Percentiles rank a stretch among this genome's conserved stretches.
phyloP scores from a whole-genome alignment of 2,329 filamentous ascomycete genomes.

The Fusarium piperis region DNA sequence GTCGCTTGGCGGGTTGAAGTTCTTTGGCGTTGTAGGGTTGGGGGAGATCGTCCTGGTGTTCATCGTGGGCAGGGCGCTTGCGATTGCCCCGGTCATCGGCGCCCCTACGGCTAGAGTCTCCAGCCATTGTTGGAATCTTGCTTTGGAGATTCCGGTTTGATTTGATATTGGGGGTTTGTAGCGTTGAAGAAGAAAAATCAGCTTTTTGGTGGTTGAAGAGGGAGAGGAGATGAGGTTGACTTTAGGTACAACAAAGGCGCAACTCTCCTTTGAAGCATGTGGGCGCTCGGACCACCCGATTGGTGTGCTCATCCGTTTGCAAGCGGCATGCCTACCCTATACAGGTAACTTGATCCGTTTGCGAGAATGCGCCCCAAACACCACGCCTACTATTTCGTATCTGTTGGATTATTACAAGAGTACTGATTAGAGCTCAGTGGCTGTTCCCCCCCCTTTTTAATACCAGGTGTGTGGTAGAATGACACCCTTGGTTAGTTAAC shows the following conservation, averaged over 20 bases:
- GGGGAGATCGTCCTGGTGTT: conserved; percentile 58
- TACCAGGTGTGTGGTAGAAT: neutral
- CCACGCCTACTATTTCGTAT: neutral
- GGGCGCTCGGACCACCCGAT: conserved; percentile 25
- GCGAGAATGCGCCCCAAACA: neutral
- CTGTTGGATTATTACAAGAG: neutral
- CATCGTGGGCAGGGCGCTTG: conserved; percentile 48
- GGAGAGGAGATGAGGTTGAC: conserved; percentile 1
- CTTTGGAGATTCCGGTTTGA: neutral
- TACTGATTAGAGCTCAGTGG: neutral
- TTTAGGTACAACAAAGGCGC: conserved; percentile 6
- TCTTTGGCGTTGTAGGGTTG: conserved; percentile 69
- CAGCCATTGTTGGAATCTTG: conserved; percentile 18
- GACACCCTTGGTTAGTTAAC: neutral
- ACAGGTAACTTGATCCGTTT: neutral
- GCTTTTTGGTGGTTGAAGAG: conserved; percentile 4
- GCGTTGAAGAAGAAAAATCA: neutral
- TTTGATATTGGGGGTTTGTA: neutral
- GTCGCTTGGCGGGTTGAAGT: conserved; percentile 68
- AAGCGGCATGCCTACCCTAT: conserved; percentile 21
- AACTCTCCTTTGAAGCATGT: neutral
- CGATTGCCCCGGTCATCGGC: conserved; percentile 37
- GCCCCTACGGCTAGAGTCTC: conserved; percentile 21
- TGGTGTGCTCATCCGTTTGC: neutral
- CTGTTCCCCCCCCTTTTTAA: neutral